A percentile compares a stretch with the other conserved stretches of the same genome.
Evolutionary conservation across 495 filamentous ascomycete genomes (phyloP).

Genomic region (Penicillium pancosmium): DNA sequence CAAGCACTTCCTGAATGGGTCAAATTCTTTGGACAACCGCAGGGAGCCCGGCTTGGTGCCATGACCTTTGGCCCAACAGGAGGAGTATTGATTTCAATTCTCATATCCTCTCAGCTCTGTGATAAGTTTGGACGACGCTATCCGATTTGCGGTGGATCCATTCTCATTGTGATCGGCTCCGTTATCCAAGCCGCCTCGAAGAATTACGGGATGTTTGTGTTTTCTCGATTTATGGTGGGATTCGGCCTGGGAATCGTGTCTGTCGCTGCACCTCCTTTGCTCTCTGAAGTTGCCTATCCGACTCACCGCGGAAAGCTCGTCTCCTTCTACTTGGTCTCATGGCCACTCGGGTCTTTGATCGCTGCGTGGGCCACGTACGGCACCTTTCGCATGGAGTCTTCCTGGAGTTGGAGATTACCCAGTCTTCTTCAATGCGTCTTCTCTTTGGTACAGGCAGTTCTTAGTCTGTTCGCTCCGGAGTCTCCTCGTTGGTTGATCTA

Average conservation of each 20-base stretch:
- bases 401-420: constrained; percentile 48
- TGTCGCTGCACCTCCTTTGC: constrained; percentile 33
- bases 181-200: constrained; percentile 54
- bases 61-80: constrained; percentile 48
- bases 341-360: constrained; percentile 56
- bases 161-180: constrained; percentile 61
- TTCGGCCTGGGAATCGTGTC: constrained; percentile 49
- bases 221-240: constrained; percentile 51
- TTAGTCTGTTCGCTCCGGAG: constrained; percentile 43
- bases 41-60: constrained; percentile 49
- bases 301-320: constrained; percentile 34
- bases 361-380: constrained; percentile 26
- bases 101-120: constrained; percentile 14
- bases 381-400: constrained; percentile 29
- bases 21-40: constrained; percentile 11
- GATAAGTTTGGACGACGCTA: constrained; percentile 33
- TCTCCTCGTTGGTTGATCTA: constrained; percentile 42
- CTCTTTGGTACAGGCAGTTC: constrained; percentile 37
- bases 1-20: constrained; percentile 19
- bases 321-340: constrained; percentile 30
- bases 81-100: constrained; percentile 11
- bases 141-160: constrained; percentile 55
- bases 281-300: constrained; percentile 38
- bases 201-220: constrained; percentile 50
- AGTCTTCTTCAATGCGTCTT: constrained; percentile 32